Evolutionary conservation across 2,329 filamentous ascomycete genomes (phyloP), one percentile per base, ranked within the genome.

Genomic region (Fusarium pseudoanthophilum): DNA sequence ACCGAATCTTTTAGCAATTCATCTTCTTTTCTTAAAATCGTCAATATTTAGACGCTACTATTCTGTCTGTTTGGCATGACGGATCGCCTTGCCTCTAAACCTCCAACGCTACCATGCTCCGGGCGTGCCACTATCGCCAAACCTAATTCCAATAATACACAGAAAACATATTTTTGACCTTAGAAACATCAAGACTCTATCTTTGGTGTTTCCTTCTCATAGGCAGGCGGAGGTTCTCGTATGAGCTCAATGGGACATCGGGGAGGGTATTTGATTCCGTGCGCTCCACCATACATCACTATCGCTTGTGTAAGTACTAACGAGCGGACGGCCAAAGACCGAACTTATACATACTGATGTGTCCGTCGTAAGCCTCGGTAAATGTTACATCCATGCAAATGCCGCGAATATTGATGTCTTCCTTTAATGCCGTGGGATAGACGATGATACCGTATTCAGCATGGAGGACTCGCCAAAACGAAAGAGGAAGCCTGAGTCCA

Each of bases 361-460:
- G 82, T 4, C 79, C 80, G 13, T 75, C 62, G 51, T 84, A 84
- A 2, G 79, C 80, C 40, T 83, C 82, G 20, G 82, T 81, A 68
- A 82, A 84, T 2, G 82, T 83, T 6, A 80, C 74, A 13, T 82
- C 80, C 5, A 77, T 69, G 2, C 77, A 80, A 42, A 84, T 53
- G 1, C 80, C 82, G 13, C 73, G 73, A 15, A 80, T 65, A 30
- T 81, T 79, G 32, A 83, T 73, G 13, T 80, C 76, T 62, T 83
- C 82, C 15, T 79, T 82, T 63, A 84, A 72, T 8, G 82, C 82
- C 2, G 82, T 83, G 6, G 82, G 82, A 59, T 83, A 84, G 28
- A 84, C 80, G n/a, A 84, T 73, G 48, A 84, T 84, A 43, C 82
- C 82, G 34, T 82, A 84, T 56, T 84, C 82, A 11, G 77, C 66